Conservation (phyloP, 192 early-diverging fungal genomes). For the Dissophora globulifera region DNA sequence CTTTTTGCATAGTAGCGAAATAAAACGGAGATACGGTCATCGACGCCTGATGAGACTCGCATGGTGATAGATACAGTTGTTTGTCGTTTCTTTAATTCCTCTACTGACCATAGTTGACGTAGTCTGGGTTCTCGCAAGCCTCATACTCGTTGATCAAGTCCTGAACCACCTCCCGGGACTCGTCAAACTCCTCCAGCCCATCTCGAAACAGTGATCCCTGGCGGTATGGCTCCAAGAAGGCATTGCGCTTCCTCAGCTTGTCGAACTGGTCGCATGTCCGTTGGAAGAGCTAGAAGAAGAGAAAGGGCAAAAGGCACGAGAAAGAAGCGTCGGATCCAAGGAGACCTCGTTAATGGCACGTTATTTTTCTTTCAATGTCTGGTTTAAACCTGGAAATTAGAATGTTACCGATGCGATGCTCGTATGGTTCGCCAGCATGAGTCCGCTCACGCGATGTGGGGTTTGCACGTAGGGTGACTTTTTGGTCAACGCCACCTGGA, state of each 20-base stretch:
- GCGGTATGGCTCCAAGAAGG: slow-evolving; percentile 95
- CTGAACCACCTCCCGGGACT: slow-evolving; percentile 84
- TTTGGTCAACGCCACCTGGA: slow-evolving; percentile 95
- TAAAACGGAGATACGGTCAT: too few species aligned
- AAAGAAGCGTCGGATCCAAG: too few species aligned
- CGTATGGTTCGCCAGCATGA: slow-evolving; percentile 99
- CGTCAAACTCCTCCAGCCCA: slow-evolving; percentile 92
- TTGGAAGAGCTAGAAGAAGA: slow-evolving; percentile 90
- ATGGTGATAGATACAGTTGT: too few species aligned
- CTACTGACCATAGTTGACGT: slow-evolving; percentile 69
- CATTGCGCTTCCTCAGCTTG: slow-evolving; percentile 91
- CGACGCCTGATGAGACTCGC: too few species aligned
- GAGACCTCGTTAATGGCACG: too few species aligned
- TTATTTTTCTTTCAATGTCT: too few species aligned
- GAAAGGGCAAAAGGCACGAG: too few species aligned
- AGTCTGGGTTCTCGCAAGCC: slow-evolving; percentile 92
- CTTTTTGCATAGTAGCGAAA: too few species aligned
- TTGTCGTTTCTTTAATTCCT: neutral
- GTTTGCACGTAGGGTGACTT: slow-evolving; percentile 95
- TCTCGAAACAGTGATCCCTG: slow-evolving; percentile 85
- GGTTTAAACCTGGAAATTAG: slow-evolving; percentile 1
- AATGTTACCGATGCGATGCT: slow-evolving; percentile 57
- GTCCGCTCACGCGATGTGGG: slow-evolving; percentile 92
- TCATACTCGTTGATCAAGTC: slow-evolving; percentile 95
- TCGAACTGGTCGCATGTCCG: slow-evolving; percentile 95